phyloP scores from a whole-genome alignment of 2,329 filamentous ascomycete species.

The Cercospora sojina region DNA sequence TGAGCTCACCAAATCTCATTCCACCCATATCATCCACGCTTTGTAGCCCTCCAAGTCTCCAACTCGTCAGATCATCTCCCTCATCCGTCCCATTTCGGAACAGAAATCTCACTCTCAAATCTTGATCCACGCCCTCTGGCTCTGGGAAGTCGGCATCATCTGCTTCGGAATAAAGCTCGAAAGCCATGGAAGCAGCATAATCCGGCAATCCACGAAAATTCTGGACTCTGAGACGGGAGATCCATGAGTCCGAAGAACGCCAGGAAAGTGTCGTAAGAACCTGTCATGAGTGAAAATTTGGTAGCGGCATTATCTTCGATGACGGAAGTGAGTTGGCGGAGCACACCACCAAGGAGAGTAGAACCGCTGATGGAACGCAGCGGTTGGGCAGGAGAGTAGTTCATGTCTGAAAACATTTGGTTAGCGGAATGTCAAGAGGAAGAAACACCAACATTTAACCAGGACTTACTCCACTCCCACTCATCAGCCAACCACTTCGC shows the following conservation, averaged over 20 bases:
- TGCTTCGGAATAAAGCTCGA: conserved; percentile 10
- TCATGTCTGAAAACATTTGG: background rate
- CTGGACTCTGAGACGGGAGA: background rate
- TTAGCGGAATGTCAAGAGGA: background rate
- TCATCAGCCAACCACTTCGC: conserved; percentile 5
- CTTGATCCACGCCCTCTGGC: conserved; percentile 26
- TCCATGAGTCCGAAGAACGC: conserved; percentile 14
- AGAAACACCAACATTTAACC: no score
- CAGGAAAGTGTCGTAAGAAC: conserved; percentile 13
- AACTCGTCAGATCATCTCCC: conserved; percentile 39
- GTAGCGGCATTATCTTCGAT: background rate
- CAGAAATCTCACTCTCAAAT: conserved; percentile 56
- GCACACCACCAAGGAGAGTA: conserved; percentile 13
- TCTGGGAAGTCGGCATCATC: background rate
- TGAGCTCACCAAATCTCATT: conserved; percentile 30
- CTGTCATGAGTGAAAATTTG: conserved; percentile 15
- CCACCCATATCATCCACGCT: conserved; percentile 37
- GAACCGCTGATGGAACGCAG: conserved; percentile 6
- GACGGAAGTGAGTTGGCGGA: conserved; percentile 1
- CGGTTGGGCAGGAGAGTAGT: background rate
- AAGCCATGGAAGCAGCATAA: conserved; percentile 9
- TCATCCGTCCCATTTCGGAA: conserved; percentile 56
- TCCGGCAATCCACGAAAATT: conserved; percentile 7
- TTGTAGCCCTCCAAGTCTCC: conserved; percentile 51
- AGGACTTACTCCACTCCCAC: conserved; percentile 14